Evolutionary conservation across 2,329 filamentous ascomycete species (phyloP), one percentile per base, ranked within the genome.

Genomic region (Penicillium sp.): DNA sequence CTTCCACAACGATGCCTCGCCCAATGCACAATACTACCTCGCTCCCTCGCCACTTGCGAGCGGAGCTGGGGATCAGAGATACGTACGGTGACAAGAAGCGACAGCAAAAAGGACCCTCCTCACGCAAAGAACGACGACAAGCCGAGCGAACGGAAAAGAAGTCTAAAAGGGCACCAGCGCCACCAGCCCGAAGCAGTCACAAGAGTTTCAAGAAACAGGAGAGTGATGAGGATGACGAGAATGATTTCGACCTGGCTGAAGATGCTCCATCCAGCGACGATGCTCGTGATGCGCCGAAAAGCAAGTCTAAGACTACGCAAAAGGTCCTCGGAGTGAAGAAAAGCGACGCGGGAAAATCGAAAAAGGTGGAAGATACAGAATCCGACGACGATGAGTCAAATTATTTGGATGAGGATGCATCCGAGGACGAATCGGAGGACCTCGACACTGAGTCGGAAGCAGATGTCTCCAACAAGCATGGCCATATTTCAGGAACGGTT

Each of bases 91-190:
- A 66, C 12, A 68, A 67, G 55, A 66, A 67, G 54, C 63, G 65
- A 40, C 65, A 56, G 36, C 57, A 60, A 12, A 65, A 65, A 54
- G 64, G 66, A 18, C 62, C 68, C 20, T 55, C 59, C 24, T 60
- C 66, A 39, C 80, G 87, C 59, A 89, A 89, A 74, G 85, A 88
- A 47, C 80, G 83, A 52, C 81, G 89, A 49, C 90, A 86, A 66
- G 81, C 81, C 13, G 84, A 88, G 61, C 80, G 88, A 48, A 74
- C 77, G 18, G 77, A 83, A 61, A 88, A 85, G 68, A 88, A 83
- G 68, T 64, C 69, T 23, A 75, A 75, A 54, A 70, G 68, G 41
- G 53, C 58, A 45, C 55, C 58, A 46, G 54, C 60, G 18, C 47
- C 48, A 36, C 54, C 52, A 3, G 55, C 62, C 32, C 63, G 62